Conservation (phyloP, 2,329 filamentous ascomycete genomes). For the Fusarium sp. region DNA sequence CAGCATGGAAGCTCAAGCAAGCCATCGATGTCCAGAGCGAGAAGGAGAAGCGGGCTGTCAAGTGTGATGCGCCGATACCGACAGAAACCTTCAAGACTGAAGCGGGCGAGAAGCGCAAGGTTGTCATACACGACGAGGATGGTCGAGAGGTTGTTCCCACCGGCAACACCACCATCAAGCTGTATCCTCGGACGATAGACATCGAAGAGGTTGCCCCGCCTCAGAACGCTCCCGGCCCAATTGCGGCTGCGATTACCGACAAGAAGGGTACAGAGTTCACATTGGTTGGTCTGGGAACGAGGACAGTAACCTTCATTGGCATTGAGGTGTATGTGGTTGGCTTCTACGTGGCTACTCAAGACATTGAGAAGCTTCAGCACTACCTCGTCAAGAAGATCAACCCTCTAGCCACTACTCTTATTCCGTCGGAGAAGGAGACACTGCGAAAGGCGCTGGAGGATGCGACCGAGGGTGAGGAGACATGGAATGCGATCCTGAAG, state of each 20-base stretch:
- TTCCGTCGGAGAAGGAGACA: slow-evolving; percentile 82
- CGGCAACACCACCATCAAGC: slow-evolving; percentile 82
- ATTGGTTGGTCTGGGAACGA: slow-evolving; percentile 86
- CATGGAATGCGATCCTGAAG: slow-evolving; percentile 79
- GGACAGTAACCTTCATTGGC: slow-evolving; percentile 88
- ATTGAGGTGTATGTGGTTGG: slow-evolving; percentile 97
- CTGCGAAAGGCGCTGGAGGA: slow-evolving; percentile 79
- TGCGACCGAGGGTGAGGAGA: slow-evolving; percentile 73
- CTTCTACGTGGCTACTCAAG: slow-evolving; percentile 86
- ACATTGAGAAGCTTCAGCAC: slow-evolving; percentile 84
- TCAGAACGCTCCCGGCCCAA: slow-evolving; percentile 46
- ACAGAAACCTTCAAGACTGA: slow-evolving; percentile 62
- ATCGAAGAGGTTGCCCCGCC: slow-evolving; percentile 60
- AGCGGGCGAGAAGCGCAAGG: slow-evolving; percentile 64
- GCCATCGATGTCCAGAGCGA: slow-evolving; percentile 50
- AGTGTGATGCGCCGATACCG: slow-evolving; percentile 54
- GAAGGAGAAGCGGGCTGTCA: slow-evolving; percentile 57
- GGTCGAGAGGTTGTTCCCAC: slow-evolving; percentile 83
- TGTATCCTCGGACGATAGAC: slow-evolving; percentile 79
- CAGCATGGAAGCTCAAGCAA: slow-evolving; percentile 63
- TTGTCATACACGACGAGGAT: slow-evolving; percentile 74
- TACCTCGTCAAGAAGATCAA: slow-evolving; percentile 82
- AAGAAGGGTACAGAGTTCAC: slow-evolving; percentile 78
- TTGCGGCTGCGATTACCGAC: slow-evolving; percentile 52
- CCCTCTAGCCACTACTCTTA: slow-evolving; percentile 82